Evolutionary conservation across 371 early-diverging fungal species (phyloP).

Genomic region (Rhizopus stolonifer): DNA sequence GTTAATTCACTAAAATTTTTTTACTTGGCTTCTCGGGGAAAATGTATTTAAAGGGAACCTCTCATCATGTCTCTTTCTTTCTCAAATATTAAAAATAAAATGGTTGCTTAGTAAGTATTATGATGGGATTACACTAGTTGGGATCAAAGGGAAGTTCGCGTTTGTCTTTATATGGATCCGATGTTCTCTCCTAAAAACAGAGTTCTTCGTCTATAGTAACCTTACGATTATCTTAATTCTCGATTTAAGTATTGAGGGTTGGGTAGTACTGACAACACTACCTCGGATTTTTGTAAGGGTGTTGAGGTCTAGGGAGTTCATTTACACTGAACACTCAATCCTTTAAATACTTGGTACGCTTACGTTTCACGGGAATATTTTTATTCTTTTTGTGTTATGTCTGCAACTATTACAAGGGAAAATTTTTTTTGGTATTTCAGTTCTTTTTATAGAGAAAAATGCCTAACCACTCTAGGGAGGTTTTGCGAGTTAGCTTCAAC

Average conservation of each 20-base stretch:
- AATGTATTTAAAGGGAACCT: too few relatives aligned
- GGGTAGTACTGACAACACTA: not conserved
- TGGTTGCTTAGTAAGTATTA: conserved; percentile 24
- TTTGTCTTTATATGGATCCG: not conserved
- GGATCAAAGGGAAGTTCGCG: not conserved
- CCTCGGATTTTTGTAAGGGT: not conserved
- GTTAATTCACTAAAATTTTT: not conserved
- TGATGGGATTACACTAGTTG: not conserved
- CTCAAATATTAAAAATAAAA: conserved; percentile 4
- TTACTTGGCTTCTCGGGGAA: not conserved
- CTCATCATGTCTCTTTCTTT: not conserved
- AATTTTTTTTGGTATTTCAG: too few relatives aligned
- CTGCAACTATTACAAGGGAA: too few relatives aligned
- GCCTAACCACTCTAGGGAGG: conserved; percentile 1
- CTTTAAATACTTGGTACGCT: not conserved
- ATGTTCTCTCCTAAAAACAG: conserved; percentile 7
- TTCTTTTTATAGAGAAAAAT: too few relatives aligned
- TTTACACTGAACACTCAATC: not conserved
- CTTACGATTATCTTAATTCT: not conserved
- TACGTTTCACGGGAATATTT: not conserved
- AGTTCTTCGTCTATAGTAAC: conserved; percentile 1
- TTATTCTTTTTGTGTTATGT: not conserved
- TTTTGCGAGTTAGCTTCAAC: not conserved
- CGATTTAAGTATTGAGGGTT: not conserved
- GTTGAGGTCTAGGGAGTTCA: not conserved